phyloP scores from a whole-genome alignment of 2,329 filamentous ascomycete genomes.

The Sporothrix luriei region DNA sequence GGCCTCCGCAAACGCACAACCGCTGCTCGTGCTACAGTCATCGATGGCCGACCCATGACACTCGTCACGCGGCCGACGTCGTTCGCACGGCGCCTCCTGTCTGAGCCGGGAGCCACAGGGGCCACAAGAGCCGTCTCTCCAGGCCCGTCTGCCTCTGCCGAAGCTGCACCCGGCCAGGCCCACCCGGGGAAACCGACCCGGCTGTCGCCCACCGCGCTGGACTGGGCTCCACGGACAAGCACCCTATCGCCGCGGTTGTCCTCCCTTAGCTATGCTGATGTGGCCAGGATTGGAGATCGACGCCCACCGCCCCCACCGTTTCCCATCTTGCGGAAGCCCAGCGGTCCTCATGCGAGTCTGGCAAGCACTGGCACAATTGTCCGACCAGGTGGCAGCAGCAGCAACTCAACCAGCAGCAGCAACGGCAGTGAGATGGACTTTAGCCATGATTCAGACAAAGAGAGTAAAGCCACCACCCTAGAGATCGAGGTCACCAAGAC shows the following conservation, averaged over 20 bases:
- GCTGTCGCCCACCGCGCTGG: conserved; percentile 17
- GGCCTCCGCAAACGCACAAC: not conserved
- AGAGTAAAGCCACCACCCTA: not conserved
- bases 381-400: not conserved
- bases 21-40: not conserved
- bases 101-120: not conserved
- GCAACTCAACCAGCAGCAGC: not conserved
- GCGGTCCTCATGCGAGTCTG: not conserved
- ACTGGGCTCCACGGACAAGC: conserved; percentile 4
- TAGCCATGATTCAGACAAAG: not conserved
- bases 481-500: not conserved
- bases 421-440: not conserved
- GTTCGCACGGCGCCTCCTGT: conserved; percentile 17
- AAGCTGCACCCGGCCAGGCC: too few species aligned
- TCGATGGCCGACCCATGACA: not conserved
- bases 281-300: conserved; percentile 21
- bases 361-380: not conserved
- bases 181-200: not conserved
- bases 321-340: not conserved
- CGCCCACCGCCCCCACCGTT: conserved; percentile 14
- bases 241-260: not conserved
- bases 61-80: not conserved
- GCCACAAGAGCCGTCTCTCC: not conserved
- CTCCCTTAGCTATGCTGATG: conserved; percentile 29
- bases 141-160: not conserved